These are phyloP conservation scores for Colletotrichum horii DNA, from an alignment of 2,329 filamentous ascomycete genomes.

Conservation along the genomic window DNA sequence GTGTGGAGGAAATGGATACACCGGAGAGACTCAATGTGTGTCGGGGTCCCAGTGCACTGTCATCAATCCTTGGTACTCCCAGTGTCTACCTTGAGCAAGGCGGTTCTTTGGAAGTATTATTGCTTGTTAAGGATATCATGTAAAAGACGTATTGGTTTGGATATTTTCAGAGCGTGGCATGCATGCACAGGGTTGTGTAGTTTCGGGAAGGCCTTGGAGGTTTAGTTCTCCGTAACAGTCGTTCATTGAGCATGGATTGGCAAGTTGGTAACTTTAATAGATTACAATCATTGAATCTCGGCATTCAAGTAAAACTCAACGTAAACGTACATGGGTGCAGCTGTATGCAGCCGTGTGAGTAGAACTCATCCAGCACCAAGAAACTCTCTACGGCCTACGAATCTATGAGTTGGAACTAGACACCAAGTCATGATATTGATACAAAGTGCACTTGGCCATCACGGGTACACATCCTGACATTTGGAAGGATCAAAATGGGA, in stretches of 20 bases:
- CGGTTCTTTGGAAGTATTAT: not conserved
- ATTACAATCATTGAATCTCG: not conserved
- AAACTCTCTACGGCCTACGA: not conserved
- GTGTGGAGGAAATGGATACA: slow-evolving; percentile 1
- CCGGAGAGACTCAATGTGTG: not conserved
- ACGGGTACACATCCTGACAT: not conserved
- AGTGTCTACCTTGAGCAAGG: not conserved
- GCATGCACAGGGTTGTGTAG: not conserved
- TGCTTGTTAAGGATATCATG: not conserved
- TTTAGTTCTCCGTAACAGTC: not conserved
- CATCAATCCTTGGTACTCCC: slow-evolving; percentile 5
- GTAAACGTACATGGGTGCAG: not conserved
- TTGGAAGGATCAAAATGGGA: too few relatives aligned
- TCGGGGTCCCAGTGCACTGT: not conserved
- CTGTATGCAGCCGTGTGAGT: not conserved
- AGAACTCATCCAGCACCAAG: too few relatives aligned
- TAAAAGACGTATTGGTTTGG: not conserved
- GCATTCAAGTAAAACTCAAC: not conserved
- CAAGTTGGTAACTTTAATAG: not conserved
- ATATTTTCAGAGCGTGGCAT: not conserved
- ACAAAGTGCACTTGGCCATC: not conserved
- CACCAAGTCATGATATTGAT: not conserved
- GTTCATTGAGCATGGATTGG: not conserved
- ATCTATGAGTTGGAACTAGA: not conserved
- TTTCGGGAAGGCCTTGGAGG: not conserved